Base-by-base conservation (phyloP, 352 stramenopile species). In the Globisporangium spiculum region DNA sequence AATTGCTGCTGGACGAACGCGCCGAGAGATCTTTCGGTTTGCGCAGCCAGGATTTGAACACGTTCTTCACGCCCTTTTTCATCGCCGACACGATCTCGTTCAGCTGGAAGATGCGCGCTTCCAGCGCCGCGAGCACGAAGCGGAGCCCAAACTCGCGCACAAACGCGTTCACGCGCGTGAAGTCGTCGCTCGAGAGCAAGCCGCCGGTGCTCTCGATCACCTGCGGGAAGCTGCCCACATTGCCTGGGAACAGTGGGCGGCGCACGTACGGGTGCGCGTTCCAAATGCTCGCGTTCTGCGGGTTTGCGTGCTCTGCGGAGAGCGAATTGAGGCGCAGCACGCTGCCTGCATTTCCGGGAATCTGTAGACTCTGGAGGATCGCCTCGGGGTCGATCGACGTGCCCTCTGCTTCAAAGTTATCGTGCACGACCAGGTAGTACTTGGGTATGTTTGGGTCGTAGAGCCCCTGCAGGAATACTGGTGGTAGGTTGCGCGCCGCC, bases 21-120 rank as follows among this genome's bases (percentile, higher is more conserved):
- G 70, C 48, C 10, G 71, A 75, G 1, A 92, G 68, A 62, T 96
- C 90, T 54, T 94, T 93, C 3, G 90, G 88, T 70, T 97, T 96
- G n/a, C 87, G 89, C 50, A 94, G 74, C 89, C 90, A 97, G 54
- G 87, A 97, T 73, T 96, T 96, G 67, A 97, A 91, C 22, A 97
- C 85, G 62, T 97, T 97, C 68, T 97, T 97, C 55, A 98, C 87
- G 36, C 92, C 92, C 59, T 97, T 97, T 53, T 96, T 93, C 77
- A 92, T 93, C 7, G 87, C 90, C 4, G 88, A 96, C 6, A 98
- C 91, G 30, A 90, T 78, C 63, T 96, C 84, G 65, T 98, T 97
- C 3, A 98, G 70, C 64, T 92, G 84, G 24, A 90, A 85, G 30
- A 98, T 87, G 6, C 89, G 90, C 46, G 81, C 67, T 60, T 98